Evolutionary conservation across 352 stramenopile species (phyloP), one percentile per base, ranked within the genome.

Genomic region (Phytophthora uliginosa): DNA sequence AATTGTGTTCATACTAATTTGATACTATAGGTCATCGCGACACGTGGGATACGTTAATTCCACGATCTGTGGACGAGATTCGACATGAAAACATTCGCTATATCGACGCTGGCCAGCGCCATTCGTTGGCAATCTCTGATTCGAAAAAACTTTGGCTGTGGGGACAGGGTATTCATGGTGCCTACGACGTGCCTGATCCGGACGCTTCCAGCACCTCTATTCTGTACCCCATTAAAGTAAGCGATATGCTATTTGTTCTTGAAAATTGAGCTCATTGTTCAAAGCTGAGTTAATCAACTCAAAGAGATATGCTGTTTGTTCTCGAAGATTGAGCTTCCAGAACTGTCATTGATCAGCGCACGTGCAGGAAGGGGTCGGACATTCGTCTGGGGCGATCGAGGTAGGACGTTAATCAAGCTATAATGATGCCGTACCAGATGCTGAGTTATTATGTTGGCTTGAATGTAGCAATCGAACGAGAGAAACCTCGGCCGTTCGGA

Each of bases 321-420:
- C 13, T 13, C 40, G n/a, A 34, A 94, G 86, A 81, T 93, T 28
- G 63, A 81, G 13, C 48, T 93, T 2, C 73, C 78, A 2, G 71
- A 77, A 15, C 74, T 94, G 17, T 78, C 84, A 18, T 60, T 95
- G 22, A 72, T 94, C 22, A 86, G 81, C 34, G 83, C 82, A 1
- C 71, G 71, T 20, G 87, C 89, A 40, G 87, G 87, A 34, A 78
- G 84, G 65, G 86, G 79, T 9, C 81, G 85, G 40, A 95, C 87
- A 0, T 95, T 93, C 74, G 84, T 91, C 2, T 94, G 89, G 86
- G 88, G 88, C 3, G 88, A 95, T 71, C 75, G 85, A 86, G 84
- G 85, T 93, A 59, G 0, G 63, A 64, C 18, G 7, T 62, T 17
- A 51, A 9, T 40, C 3, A 24, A 36, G 4, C 18, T n/a, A 47